A percentile compares a stretch with the other conserved stretches of the same genome.
These are phyloP conservation scores for Coemansia biformis DNA, from an alignment of 192 early-diverging fungal genomes.

Conservation along the genomic window DNA sequence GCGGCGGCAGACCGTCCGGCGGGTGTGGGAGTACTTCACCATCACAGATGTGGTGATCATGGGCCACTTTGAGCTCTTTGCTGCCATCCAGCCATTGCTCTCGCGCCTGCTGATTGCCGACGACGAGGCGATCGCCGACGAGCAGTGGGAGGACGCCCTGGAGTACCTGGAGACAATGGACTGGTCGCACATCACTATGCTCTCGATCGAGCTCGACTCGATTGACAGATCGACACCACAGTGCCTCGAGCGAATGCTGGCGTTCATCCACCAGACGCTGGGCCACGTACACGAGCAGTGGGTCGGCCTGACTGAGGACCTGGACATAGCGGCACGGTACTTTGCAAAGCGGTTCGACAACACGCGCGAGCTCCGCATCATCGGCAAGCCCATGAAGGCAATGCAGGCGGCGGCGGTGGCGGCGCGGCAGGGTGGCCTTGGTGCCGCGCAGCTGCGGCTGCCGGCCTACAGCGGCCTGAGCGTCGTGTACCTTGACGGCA, in stretches of 20 bases:
- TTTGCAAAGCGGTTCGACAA: background rate
- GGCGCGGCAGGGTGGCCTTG: background rate
- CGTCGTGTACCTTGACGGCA: constrained; percentile 17
- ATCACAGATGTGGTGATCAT: constrained; percentile 9
- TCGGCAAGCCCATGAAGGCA: constrained; percentile 9
- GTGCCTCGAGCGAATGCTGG: constrained; percentile 1
- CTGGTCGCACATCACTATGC: constrained; percentile 22
- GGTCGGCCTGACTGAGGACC: constrained; percentile 13
- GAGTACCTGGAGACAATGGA: background rate
- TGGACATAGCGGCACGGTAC: background rate
- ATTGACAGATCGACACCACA: background rate
- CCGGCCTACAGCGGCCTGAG: constrained; percentile 6
- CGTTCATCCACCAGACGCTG: constrained; percentile 8
- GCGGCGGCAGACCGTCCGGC: background rate
- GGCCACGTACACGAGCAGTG: constrained; percentile 9
- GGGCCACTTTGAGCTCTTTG: background rate
- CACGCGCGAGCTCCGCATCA: constrained; percentile 11
- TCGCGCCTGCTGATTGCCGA: constrained; percentile 20
- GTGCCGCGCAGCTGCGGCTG: background rate
- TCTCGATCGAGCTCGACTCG: constrained; percentile 21
- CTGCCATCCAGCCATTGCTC: constrained; percentile 7
- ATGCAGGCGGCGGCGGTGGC: background rate
- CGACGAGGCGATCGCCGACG: constrained; percentile 7
- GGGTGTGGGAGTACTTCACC: constrained; percentile 31
- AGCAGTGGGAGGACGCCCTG: constrained; percentile 12